Evolutionary conservation across 2,329 filamentous ascomycete species (phyloP), one percentile per base, ranked within the genome.

Genomic region (Chrysoporthe cubensis): DNA sequence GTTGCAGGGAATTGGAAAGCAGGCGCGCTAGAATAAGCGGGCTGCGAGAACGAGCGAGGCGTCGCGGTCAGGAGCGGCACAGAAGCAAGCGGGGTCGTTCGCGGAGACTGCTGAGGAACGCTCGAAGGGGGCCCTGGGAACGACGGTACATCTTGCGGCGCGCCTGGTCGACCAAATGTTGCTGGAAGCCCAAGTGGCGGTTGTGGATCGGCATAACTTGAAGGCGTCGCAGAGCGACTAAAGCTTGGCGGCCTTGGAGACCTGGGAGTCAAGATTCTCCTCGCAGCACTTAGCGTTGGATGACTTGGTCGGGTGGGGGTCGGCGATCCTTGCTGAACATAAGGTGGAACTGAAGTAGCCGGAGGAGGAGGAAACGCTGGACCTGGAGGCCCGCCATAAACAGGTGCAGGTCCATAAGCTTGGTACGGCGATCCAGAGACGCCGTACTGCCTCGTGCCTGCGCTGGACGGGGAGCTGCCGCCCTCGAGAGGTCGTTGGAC

Each of bases 191-290:
- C 71, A 57, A 70, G 54, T 13, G 73, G 66, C 57, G 76, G 76
- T 9, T 77, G 76, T 8, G 74, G 63, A 59, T 75, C 77, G 34
- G 75, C 68, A 34, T 74, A 69, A 61, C 76, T 75, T 68, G 68
- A 66, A 44, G 74, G 71, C 13, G 74, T 72, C 56, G 76, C 74
- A 48, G 68, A 71, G 18, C 79, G 76, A 43, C 81, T 81, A 14
- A 85, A 73, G 72, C 85, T 88, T 21, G 83, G 79, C 37, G 84
- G 80, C 69, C 87, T 83, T 52, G 87, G 87, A 11, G 88, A 89
- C 71, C 83, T 82, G 0, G 88, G 86, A 13, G 85, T 88, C 69
- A 88, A 74, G n/a, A 87, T 83, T 44, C 83, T 83, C 71, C 87
- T 80, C 65, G 78, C 61, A 64, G 72, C 72, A 65, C 74, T 76